Conservation (phyloP, 2,329 filamentous ascomycete species). For the Coleophoma eucalyptorum region DNA sequence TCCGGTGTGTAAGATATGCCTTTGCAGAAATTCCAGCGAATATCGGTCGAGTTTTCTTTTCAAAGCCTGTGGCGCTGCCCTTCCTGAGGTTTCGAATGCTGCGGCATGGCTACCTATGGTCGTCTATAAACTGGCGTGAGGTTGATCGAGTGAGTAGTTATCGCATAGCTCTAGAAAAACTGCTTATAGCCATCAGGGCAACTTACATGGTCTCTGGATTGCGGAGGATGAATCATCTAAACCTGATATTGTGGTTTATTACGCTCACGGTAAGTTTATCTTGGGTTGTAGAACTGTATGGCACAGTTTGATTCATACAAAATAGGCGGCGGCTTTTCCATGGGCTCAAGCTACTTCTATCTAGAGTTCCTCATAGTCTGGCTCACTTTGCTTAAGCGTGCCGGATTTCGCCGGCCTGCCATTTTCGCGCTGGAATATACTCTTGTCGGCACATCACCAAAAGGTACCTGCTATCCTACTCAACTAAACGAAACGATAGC, state of each 20-base stretch:
- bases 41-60: slow-evolving; percentile 74
- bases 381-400: slow-evolving; percentile 58
- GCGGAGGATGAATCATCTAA: slow-evolving; percentile 52
- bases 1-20: slow-evolving; percentile 74
- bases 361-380: slow-evolving; percentile 77
- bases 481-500: slow-evolving; percentile 68
- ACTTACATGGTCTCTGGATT: slow-evolving; percentile 67
- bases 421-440: slow-evolving; percentile 80
- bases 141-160: slow-evolving; percentile 41
- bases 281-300: neutral
- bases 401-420: slow-evolving; percentile 68
- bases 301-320: neutral
- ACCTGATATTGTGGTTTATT: slow-evolving; percentile 78
- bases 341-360: slow-evolving; percentile 82
- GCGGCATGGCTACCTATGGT: slow-evolving; percentile 62
- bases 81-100: slow-evolving; percentile 75
- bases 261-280: slow-evolving; percentile 62
- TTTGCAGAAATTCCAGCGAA: slow-evolving; percentile 67
- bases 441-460: slow-evolving; percentile 59
- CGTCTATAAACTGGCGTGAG: slow-evolving; percentile 62
- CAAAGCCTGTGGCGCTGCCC: slow-evolving; percentile 66
- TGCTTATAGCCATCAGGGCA: slow-evolving; percentile 27
- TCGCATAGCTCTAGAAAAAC: too few relatives aligned
- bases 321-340: slow-evolving; percentile 75
- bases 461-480: slow-evolving; percentile 64